A percentile compares a stretch with the other conserved stretches of the same genome.
Conservation (phyloP, 148 eudicot species). For the Rhododendron henanense region DNA sequence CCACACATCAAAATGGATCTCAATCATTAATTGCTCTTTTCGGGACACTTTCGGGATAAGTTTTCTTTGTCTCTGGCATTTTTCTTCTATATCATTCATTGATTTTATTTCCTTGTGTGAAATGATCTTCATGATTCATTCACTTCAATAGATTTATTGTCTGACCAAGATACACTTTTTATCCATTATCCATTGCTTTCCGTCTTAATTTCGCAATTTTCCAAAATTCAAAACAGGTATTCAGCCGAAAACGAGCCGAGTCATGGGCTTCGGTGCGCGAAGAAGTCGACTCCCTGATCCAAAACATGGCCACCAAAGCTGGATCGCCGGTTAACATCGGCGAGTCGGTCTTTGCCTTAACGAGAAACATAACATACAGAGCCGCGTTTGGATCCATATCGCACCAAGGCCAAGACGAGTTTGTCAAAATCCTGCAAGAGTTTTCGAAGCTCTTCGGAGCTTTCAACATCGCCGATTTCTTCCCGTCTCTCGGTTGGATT, state of each 20-base stretch:
- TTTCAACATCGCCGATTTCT: constrained; percentile 27
- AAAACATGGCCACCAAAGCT: not conserved
- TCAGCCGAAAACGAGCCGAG: constrained; percentile 29
- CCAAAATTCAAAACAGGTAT: not conserved
- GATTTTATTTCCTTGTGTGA: not conserved
- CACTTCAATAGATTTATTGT: not conserved
- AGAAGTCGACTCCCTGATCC: constrained; percentile 20
- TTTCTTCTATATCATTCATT: not conserved
- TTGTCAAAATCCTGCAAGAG: constrained; percentile 29
- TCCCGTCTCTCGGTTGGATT: constrained; percentile 25
- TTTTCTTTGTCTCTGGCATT: too few relatives aligned
- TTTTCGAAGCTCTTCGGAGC: constrained; percentile 32
- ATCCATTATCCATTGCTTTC: not conserved
- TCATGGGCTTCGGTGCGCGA: constrained; percentile 36
- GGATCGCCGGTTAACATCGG: constrained; percentile 22
- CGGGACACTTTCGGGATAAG: too few relatives aligned
- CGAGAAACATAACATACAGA: constrained; percentile 20
- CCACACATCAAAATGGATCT: too few relatives aligned
- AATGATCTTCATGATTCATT: not conserved
- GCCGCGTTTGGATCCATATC: constrained; percentile 35
- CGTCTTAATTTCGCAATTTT: not conserved
- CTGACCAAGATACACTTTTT: too few relatives aligned
- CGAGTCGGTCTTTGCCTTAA: constrained; percentile 16
- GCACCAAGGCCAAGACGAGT: constrained; percentile 24
- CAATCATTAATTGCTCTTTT: too few relatives aligned